A percentile compares a stretch with the other conserved stretches of the same genome.
phyloP scores from a whole-genome alignment of 257 asterid genomes.

The Solanum chiquidenum region DNA sequence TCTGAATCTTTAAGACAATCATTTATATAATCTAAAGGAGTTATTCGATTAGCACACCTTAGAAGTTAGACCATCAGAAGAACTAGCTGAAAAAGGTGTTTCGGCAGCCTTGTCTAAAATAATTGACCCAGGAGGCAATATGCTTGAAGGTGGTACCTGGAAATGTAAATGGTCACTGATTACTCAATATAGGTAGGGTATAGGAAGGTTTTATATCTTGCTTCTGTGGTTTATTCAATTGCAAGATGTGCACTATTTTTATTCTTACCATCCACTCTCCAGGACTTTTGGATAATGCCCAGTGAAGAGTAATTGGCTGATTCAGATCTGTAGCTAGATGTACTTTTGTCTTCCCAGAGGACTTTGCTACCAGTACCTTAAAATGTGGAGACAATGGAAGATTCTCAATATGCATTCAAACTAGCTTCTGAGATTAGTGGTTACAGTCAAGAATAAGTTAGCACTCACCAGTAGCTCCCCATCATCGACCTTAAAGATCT shows the following conservation, averaged over 20 bases:
- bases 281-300: conserved; percentile 79
- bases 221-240: background rate
- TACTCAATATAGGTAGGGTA: background rate
- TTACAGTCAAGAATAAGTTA: background rate
- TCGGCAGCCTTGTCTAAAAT: conserved; percentile 55
- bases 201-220: background rate
- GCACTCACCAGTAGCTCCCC: conserved; percentile 70
- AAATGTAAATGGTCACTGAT: background rate
- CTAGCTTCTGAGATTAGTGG: background rate
- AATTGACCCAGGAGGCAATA: conserved; percentile 73
- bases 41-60: conserved; percentile 34
- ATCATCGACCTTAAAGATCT: conserved; percentile 43
- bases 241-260: conserved; percentile 2
- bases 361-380: conserved; percentile 66
- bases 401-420: background rate
- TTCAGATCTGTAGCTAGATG: conserved; percentile 74
- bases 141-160: conserved; percentile 71
- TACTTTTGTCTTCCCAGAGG: conserved; percentile 49
- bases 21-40: conserved; percentile 1
- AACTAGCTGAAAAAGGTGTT: conserved; percentile 43
- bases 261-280: conserved; percentile 85
- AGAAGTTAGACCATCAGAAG: conserved; percentile 26
- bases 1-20: background rate
- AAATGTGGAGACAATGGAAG: conserved; percentile 1
- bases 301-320: conserved; percentile 75